phyloP scores from a whole-genome alignment of 768 basidiomycete species.

The Leccinum broughii region DNA sequence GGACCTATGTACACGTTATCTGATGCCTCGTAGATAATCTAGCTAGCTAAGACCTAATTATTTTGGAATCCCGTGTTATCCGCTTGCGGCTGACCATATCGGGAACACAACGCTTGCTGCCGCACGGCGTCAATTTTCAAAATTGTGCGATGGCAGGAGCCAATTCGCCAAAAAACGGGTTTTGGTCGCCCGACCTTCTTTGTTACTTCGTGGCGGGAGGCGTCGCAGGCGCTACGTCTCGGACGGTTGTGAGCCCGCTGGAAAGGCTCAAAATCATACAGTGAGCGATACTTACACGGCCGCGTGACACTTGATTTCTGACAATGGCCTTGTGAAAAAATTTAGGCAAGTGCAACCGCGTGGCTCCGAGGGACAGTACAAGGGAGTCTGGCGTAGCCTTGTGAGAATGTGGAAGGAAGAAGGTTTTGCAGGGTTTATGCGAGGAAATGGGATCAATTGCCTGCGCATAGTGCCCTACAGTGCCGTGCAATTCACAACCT shows the following conservation, averaged over 20 bases:
- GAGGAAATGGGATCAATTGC: conserved; percentile 92
- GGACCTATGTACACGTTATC: neutral
- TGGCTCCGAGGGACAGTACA: conserved; percentile 64
- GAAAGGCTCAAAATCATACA: conserved; percentile 97
- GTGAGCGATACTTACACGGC: conserved; percentile 46
- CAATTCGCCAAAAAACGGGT: conserved; percentile 30
- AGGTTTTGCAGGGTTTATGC: conserved; percentile 90
- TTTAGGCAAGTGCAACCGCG: conserved; percentile 86
- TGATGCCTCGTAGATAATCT: conserved; percentile 1
- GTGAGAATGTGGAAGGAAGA: conserved; percentile 90
- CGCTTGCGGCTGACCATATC: neutral
- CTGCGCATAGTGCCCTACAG: conserved; percentile 92
- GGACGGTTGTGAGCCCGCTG: conserved; percentile 90
- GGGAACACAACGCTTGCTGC: conserved; percentile 4
- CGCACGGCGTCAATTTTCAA: conserved; percentile 4
- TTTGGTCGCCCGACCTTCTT: conserved; percentile 32
- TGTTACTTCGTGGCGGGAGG: conserved; percentile 59
- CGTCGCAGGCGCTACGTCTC: conserved; percentile 63
- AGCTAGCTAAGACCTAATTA: neutral
- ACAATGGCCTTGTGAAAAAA: conserved; percentile 7
- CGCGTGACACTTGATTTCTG: neutral
- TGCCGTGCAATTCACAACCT: conserved; percentile 84
- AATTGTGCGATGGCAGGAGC: conserved; percentile 23
- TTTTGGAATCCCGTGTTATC: conserved; percentile 15
- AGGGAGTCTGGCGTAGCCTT: conserved; percentile 81